Base-by-base conservation (phyloP, 352 stramenopile genomes). In the Hyaloperonospora arabidopsidis region DNA sequence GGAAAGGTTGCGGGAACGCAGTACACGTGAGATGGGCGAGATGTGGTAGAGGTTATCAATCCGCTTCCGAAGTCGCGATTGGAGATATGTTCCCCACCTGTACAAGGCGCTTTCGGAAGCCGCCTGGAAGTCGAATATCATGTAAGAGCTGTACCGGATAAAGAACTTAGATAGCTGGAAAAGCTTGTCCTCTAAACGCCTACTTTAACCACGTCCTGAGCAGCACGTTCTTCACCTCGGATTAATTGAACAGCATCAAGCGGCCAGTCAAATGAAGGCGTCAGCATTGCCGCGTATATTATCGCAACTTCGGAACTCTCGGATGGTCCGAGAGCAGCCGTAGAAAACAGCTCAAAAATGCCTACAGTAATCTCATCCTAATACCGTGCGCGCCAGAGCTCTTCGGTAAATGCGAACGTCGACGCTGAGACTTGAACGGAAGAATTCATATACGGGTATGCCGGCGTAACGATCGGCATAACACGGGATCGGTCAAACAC, bases 401-500 rank as follows among this genome's bases (percentile, higher is more conserved):
- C 94, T 48, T 96, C 81, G n/a, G 46, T 95, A 89, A 36, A 98
- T 96, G 12, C 83, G 28, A 97, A 87, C 41, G 96, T 97, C 17
- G 90, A 85, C 41, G 91, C 68, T 4, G 86, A 95, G 17, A 99
- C 93, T 69, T 98, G 98, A 38, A 97, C 97, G 0, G 94, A 89
- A 34, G 94, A 98, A 67, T 98, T 99, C 96, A 98, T 98, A 46
- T 92, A 87, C 3, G 96, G 97, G 68, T 98, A 98, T 52, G 92
- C 93, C 1, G 97, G 97, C 3, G 97, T 99, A 58, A 99, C 97
- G 51, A 99, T 97, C 15, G 96, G 96, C 94, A 98, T 98, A 25
- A 98, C 81, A 59, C 98, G 93, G 8, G 76, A 85, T 8, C 83
- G 76, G 74, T 98, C 91, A 48, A 84, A 87, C 29, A 92, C 56